phyloP scores from a whole-genome alignment of 2,329 filamentous ascomycete species.

The Beauveria sp. region DNA sequence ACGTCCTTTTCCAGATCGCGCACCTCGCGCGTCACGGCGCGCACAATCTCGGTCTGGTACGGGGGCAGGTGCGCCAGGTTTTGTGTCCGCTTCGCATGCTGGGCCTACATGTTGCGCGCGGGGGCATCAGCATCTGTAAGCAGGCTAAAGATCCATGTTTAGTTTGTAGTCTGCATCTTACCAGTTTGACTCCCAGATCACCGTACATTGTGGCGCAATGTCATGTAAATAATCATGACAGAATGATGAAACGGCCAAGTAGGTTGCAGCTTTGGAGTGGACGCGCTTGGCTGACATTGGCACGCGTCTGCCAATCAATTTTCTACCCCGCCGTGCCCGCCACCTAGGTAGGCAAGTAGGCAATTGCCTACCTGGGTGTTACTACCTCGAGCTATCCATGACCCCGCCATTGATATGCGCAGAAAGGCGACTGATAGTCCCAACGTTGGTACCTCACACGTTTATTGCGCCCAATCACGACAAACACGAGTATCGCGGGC shows the following conservation, averaged over 20 bases:
- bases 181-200: slow-evolving; percentile 78
- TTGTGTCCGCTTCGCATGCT: slow-evolving; percentile 92
- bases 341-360: background rate
- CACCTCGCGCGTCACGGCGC: slow-evolving; percentile 81
- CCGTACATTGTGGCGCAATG: slow-evolving; percentile 61
- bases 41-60: slow-evolving; percentile 88
- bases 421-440: too few relatives aligned
- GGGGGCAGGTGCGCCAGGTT: slow-evolving; percentile 78
- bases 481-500: background rate
- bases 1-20: slow-evolving; percentile 88
- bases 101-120: slow-evolving; percentile 51
- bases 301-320: slow-evolving; percentile 14
- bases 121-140: slow-evolving; percentile 12
- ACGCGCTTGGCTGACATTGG: background rate
- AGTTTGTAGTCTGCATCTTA: slow-evolving; percentile 29
- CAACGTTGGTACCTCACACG: too few relatives aligned
- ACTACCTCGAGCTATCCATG: background rate
- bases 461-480: too few relatives aligned
- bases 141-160: background rate
- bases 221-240: too few relatives aligned
- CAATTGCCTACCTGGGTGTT: background rate
- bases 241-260: background rate
- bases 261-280: background rate
- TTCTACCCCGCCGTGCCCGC: slow-evolving; percentile 13
- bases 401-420: slow-evolving; percentile 1